phyloP scores from a whole-genome alignment of 192 early-diverging fungal species.

The Coemansia reversa region DNA sequence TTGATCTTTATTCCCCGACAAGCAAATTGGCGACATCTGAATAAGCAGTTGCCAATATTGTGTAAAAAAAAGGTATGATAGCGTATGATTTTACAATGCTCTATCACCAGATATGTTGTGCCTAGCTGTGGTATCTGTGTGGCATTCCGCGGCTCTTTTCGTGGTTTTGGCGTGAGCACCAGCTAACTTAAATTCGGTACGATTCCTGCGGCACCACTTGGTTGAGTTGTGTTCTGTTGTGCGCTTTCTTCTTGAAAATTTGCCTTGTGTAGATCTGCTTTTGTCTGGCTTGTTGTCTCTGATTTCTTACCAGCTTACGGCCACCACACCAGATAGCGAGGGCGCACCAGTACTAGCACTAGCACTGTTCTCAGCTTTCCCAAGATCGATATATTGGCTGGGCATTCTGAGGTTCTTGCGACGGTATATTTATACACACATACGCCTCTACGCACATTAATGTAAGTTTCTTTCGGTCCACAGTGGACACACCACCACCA shows the following conservation, averaged over 20 bases:
- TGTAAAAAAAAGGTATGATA: constrained; percentile 4
- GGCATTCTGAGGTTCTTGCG: not conserved
- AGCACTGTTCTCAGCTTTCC: not conserved
- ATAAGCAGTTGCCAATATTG: not conserved
- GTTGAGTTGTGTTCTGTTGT: not conserved
- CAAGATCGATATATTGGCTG: not conserved
- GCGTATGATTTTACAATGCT: constrained; percentile 5
- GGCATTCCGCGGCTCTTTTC: not conserved
- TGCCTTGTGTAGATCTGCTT: not conserved
- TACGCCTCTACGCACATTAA: not conserved
- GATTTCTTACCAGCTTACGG: not conserved
- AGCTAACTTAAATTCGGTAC: not conserved
- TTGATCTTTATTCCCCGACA: not conserved
- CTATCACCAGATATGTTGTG: not conserved
- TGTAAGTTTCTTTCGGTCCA: constrained; percentile 7
- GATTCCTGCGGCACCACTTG: not conserved
- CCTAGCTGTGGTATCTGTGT: constrained; percentile 9
- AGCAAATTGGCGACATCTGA: not conserved
- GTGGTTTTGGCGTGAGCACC: not conserved
- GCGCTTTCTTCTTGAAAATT: not conserved
- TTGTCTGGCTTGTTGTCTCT: not conserved
- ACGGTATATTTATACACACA: not conserved
- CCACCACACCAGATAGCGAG: not conserved
- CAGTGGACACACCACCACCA: not conserved
- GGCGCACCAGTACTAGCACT: not conserved